Evolutionary conservation across 495 filamentous ascomycete species (phyloP), one percentile per base, ranked within the genome.

Genomic region (Bathelium albidoporum): DNA sequence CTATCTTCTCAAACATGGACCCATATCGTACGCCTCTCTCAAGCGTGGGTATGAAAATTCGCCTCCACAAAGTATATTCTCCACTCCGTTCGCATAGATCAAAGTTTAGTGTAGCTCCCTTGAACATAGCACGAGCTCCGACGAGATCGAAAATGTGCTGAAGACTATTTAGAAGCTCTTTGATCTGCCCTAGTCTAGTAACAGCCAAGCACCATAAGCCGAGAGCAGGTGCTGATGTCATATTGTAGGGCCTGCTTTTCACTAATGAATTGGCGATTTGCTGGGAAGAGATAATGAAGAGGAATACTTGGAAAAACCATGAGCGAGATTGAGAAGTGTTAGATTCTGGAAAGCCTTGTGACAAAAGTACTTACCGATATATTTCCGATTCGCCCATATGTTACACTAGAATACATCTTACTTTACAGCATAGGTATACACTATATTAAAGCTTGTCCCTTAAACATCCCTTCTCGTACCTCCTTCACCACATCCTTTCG

Each of bases 381-480:
- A 11, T 9, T 24, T 7, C 9, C 4, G 11, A 5, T 29, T 2
- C 16, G 10, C 29, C 49, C 20, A 9, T 28, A 28, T 28, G 11
- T 11, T 11, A 29, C 5, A 20, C n/a, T 18, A 49, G 20, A 29
- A 29, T 39, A 60, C 22, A 60, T n/a, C 16, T 28, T 43, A 62
- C 24, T 5, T n/a, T 28, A 62, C 60, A 62, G n/a, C 34, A 12
- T 18, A 22, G 18, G 16, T 24, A n/a, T n/a, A n/a, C n/a, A n/a
- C 59, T 79, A 95, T 64, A 96, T 90, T 69, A 96, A 76, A 14
- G 91, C 91, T 74, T 90, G 84, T 18, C 92, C 92, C 73, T 84
- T 89, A 75, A 87, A 97, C 92, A 97, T 96, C 39, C 87, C 91
- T 73, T 96, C 90, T 73, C 87, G 88, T 26, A 98, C 91, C 78